These are phyloP conservation scores for Backusella sp. DNA, from an alignment of 192 early-diverging fungal genomes.

Conservation along the genomic window DNA sequence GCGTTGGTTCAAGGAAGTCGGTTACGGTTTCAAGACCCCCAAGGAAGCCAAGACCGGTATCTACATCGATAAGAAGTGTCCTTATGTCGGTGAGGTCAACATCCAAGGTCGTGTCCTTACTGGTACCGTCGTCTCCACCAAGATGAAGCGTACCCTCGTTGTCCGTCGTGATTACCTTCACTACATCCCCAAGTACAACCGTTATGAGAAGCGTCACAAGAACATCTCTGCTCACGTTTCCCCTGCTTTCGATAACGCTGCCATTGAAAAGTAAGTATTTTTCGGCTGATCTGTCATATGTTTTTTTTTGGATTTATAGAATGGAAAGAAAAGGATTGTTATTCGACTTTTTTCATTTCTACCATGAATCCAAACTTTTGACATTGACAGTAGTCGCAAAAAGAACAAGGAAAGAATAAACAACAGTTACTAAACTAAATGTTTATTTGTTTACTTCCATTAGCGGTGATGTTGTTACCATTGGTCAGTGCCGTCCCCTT, in stretches of 20 bases:
- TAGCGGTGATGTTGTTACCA: constrained; percentile 90
- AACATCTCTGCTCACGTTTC: constrained; percentile 97
- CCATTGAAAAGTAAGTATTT: constrained; percentile 40
- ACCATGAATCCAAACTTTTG: neutral
- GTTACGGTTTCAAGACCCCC: constrained; percentile 99
- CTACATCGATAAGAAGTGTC: constrained; percentile 99
- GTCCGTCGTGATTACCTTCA: constrained; percentile 99
- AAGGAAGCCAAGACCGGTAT: constrained; percentile 94
- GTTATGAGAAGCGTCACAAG: constrained; percentile 99
- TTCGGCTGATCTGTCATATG: neutral
- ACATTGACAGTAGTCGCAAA: neutral
- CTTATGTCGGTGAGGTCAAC: constrained; percentile 91
- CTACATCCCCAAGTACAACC: constrained; percentile 99
- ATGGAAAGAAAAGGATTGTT: neutral
- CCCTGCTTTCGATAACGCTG: constrained; percentile 91
- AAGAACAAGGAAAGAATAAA: neutral
- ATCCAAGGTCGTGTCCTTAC: constrained; percentile 98
- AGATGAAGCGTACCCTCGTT: constrained; percentile 99
- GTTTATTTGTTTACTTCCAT: constrained; percentile 10
- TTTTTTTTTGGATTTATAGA: neutral
- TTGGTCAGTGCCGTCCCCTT: constrained; percentile 98
- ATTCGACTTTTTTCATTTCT: neutral
- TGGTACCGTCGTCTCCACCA: constrained; percentile 89
- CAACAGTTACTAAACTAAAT: constrained; percentile 13
- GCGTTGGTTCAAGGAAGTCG: constrained; percentile 99